Conservation (phyloP, 2,329 filamentous ascomycete species). For the Alternaria tenuissima region DNA sequence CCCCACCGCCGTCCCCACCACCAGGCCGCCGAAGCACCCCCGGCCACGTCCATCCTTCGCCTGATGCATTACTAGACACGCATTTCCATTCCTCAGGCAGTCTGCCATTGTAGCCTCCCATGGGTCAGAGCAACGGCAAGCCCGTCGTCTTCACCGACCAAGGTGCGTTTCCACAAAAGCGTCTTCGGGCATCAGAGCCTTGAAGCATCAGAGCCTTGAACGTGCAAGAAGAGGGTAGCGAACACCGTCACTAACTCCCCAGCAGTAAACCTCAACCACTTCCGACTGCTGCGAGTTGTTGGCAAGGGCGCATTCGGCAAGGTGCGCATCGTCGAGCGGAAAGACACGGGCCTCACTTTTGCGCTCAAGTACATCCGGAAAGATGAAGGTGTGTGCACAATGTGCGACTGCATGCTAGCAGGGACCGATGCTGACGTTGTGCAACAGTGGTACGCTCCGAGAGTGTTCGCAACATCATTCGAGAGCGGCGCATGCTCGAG, state of each 20-base stretch:
- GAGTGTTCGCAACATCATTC: slow-evolving; percentile 97
- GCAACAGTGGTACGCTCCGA: slow-evolving; percentile 89
- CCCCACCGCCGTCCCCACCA: slow-evolving; percentile 8
- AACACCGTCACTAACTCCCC: slow-evolving; percentile 20
- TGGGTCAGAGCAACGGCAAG: slow-evolving; percentile 97
- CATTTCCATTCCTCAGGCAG: slow-evolving; percentile 22
- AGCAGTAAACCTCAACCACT: slow-evolving; percentile 95
- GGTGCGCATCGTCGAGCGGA: slow-evolving; percentile 96
- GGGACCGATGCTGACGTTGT: slow-evolving; percentile 38
- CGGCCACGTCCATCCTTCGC: slow-evolving; percentile 4
- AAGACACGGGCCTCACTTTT: slow-evolving; percentile 92
- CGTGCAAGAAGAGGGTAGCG: background rate
- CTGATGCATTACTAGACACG: slow-evolving; percentile 39
- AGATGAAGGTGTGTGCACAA: slow-evolving; percentile 79
- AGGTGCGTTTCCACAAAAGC: slow-evolving; percentile 65
- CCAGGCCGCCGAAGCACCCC: slow-evolving; percentile 14
- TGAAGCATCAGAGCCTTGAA: background rate
- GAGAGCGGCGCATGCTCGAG: slow-evolving; percentile 96
- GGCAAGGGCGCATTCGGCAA: slow-evolving; percentile 98
- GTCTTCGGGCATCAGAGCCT: background rate
- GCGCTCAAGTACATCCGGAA: slow-evolving; percentile 98
- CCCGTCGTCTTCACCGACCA: slow-evolving; percentile 91
- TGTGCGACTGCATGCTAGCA: slow-evolving; percentile 10
- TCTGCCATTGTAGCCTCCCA: slow-evolving; percentile 54
- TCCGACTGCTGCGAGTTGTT: slow-evolving; percentile 91